These are phyloP conservation scores for Marasmius tenuissimus DNA, from an alignment of 1,284 basidiomycete genomes.

Conservation along the genomic window DNA sequence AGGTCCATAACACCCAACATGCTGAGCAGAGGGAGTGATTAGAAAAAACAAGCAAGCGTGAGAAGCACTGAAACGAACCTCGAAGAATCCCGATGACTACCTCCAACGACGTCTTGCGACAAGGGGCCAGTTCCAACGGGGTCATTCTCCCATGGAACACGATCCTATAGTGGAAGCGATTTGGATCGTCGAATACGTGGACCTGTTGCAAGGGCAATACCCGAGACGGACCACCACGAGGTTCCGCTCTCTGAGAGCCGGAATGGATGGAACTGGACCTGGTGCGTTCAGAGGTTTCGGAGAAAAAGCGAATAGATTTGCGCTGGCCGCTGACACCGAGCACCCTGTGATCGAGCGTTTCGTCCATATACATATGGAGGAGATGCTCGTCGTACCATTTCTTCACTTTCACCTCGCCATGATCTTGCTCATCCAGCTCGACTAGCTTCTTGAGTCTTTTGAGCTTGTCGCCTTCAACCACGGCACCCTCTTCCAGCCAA, in stretches of 20 bases:
- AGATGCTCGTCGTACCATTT: background rate
- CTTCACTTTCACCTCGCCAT: background rate
- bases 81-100: background rate
- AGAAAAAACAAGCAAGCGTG: background rate
- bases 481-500: conserved; percentile 2
- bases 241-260: background rate
- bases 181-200: background rate
- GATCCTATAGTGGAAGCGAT: background rate
- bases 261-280: background rate
- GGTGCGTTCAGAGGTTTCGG: background rate
- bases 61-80: background rate
- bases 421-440: background rate
- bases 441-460: background rate
- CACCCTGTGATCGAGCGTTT: background rate
- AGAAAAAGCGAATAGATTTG: background rate
- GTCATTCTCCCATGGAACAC: background rate
- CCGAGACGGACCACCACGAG: background rate
- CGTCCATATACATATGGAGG: background rate
- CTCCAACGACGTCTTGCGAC: background rate
- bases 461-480: background rate
- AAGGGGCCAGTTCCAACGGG: background rate
- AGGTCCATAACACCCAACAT: background rate
- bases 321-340: background rate
- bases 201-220: background rate
- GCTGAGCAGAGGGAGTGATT: background rate